These are phyloP conservation scores for Skeletonema marinoi DNA, from an alignment of 108 stramenopile species.

Conservation along the genomic window DNA sequence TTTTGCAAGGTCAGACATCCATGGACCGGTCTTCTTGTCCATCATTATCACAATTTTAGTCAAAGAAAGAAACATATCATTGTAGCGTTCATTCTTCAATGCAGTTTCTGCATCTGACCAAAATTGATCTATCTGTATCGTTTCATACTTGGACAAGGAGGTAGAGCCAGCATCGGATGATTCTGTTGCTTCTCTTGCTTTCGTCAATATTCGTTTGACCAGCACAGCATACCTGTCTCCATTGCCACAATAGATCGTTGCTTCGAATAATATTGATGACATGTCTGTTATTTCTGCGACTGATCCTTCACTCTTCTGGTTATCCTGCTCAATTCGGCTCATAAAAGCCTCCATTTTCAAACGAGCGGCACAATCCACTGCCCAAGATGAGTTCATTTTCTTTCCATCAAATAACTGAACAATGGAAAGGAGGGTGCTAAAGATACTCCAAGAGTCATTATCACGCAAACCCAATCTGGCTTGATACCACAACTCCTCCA, in stretches of 20 bases:
- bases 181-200: constrained; percentile 6
- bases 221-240: constrained; percentile 38
- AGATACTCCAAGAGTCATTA: constrained; percentile 24
- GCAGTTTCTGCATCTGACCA: constrained; percentile 23
- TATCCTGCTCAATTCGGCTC: background rate
- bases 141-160: background rate
- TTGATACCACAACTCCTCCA: constrained; percentile 47
- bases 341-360: constrained; percentile 5
- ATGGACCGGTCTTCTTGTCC: constrained; percentile 15
- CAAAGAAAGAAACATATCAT: constrained; percentile 13
- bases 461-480: constrained; percentile 12
- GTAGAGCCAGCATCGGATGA: background rate
- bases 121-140: constrained; percentile 5
- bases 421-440: constrained; percentile 27
- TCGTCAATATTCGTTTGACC: constrained; percentile 33
- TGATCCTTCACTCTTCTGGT: background rate
- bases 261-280: constrained; percentile 19
- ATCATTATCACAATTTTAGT: constrained; percentile 16
- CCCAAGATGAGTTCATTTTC: constrained; percentile 31
- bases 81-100: background rate
- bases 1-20: constrained; percentile 14
- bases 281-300: background rate
- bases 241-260: constrained; percentile 30
- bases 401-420: constrained; percentile 28
- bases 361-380: constrained; percentile 15